Evolutionary conservation across 345 rosid genomes (phyloP), one percentile per base, ranked within the genome.

Genomic region (Clausena lansium): DNA sequence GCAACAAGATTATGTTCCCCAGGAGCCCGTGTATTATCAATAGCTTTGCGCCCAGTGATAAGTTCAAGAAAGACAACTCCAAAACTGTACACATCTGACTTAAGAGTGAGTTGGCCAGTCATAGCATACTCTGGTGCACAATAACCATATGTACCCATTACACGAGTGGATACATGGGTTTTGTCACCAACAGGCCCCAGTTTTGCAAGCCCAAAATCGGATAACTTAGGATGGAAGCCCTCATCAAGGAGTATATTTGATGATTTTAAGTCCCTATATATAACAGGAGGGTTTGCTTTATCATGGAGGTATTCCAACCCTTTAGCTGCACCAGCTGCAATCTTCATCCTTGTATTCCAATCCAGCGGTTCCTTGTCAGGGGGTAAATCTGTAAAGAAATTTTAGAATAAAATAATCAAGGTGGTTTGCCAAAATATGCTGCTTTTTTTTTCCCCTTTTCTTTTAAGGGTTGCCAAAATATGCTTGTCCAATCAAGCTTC

Each of bases 111-210:
- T 57, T 96, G 99, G 36, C 99, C 99, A 0, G 99, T 96, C 99
- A 96, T 96, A 32, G 99, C 99, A 77, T 95, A 95, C 78, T 95
- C 99, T 0, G 99, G 99, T 39, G 99, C 99, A 88, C 99, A 95
- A 75, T 95, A 96, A 78, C 98, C 99, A 58, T 96, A 92, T n/a
- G 99, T 96, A 9, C 99, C 99, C 99, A 96, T 96, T 72, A 96
- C 99, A 74, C 99, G 94, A 7, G 99, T 95, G 10, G 98, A 96
- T 81, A 96, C 99, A 57, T 96, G 99, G 70, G 99, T 94, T 82
- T 96, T 92, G 80, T 96, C 99, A 25, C 99, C 99, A 54, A 96
- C 99, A 47, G 99, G 99, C 14, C 99, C 99, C 57, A 96, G 81
- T 80, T 94, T 96, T 45, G 99, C 99, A 68, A 96, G 91, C 67